phyloP scores from a whole-genome alignment of 1,139 yeast species.

The Debaryomyces psychrophilus region DNA sequence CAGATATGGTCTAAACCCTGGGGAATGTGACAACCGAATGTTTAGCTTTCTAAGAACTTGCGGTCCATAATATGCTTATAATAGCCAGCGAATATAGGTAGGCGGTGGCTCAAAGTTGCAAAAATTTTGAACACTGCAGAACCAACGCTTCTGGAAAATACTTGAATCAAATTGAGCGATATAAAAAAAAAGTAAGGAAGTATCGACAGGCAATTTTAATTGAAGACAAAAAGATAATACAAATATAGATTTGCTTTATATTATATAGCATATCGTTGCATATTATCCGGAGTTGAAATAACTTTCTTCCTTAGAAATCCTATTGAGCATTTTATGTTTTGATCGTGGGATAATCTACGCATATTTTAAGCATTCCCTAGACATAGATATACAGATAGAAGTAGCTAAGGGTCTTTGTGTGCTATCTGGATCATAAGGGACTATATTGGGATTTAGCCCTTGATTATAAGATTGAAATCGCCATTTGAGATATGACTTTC shows the following conservation, averaged over 20 bases:
- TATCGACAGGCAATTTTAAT: background rate
- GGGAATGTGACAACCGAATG: background rate
- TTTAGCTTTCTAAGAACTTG: background rate
- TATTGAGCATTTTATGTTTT: background rate
- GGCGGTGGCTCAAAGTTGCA: background rate
- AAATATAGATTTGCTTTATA: background rate
- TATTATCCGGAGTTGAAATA: background rate
- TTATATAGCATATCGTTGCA: background rate
- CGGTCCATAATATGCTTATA: background rate
- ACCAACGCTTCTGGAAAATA: background rate
- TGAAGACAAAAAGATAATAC: background rate
- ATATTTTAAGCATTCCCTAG: background rate
- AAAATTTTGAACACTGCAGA: background rate
- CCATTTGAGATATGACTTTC: background rate
- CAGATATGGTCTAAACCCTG: too few relatives aligned
- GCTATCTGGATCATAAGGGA: background rate
- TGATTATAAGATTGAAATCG: background rate
- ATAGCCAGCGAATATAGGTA: background rate
- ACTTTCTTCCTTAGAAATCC: background rate
- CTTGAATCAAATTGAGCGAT: background rate
- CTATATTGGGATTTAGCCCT: background rate
- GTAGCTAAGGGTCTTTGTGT: background rate
- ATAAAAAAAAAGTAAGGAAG: background rate
- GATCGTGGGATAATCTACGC: background rate
- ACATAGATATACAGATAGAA: background rate